Evolutionary conservation across 805 yeast genomes (phyloP).

Genomic region (Grigorovia humatica): DNA sequence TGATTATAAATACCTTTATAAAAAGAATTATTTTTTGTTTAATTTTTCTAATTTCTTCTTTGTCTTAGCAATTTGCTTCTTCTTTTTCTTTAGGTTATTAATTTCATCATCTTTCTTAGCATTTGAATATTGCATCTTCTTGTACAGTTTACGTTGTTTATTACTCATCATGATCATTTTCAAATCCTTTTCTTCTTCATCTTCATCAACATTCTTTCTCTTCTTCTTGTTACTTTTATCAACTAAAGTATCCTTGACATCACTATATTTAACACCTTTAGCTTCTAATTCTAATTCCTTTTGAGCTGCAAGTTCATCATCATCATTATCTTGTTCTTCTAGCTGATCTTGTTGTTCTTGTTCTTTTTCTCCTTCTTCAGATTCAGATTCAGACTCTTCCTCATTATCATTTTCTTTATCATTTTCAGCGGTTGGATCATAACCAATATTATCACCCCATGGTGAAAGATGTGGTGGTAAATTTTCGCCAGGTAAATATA

Average conservation of each 20-base stretch:
- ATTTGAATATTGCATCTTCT: conserved; percentile 88
- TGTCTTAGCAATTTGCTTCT: conserved; percentile 57
- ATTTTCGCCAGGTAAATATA: conserved; percentile 87
- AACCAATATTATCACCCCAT: conserved; percentile 94
- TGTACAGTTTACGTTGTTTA: conserved; percentile 88
- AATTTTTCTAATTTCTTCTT: conserved; percentile 35
- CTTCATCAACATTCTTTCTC: conserved; percentile 35
- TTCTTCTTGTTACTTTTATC: conserved; percentile 30
- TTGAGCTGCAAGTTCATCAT: conserved; percentile 51
- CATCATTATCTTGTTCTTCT: conserved; percentile 45
- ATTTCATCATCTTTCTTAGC: conserved; percentile 71
- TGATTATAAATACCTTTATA: neutral
- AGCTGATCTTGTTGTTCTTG: conserved; percentile 37
- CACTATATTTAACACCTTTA: conserved; percentile 71
- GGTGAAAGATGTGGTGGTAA: conserved; percentile 96
- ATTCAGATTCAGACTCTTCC: conserved; percentile 36
- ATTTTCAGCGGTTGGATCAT: conserved; percentile 62
- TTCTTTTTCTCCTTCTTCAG: conserved; percentile 40
- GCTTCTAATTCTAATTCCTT: conserved; percentile 87
- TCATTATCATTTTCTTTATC: conserved; percentile 34
- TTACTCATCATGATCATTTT: conserved; percentile 96
- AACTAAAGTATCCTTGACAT: conserved; percentile 34
- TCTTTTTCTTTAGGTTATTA: conserved; percentile 58
- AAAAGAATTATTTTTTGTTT: conserved; percentile 20
- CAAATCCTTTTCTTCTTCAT: conserved; percentile 75